phyloP scores from a whole-genome alignment of 169 alveolate genomes.

The Eimeria zaria region DNA sequence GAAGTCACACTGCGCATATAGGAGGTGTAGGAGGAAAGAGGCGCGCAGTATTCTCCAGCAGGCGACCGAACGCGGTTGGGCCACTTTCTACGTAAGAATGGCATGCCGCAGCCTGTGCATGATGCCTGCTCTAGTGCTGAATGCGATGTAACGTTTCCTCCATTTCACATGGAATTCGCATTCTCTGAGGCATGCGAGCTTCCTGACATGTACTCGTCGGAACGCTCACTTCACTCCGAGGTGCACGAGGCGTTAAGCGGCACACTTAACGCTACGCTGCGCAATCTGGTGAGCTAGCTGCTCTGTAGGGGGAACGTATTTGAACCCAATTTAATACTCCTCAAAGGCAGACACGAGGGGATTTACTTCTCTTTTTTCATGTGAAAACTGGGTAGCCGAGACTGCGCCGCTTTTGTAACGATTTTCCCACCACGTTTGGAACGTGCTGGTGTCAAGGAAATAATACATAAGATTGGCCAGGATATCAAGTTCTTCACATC shows the following conservation, averaged over 20 bases:
- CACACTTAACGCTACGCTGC: background rate
- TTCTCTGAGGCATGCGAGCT: background rate
- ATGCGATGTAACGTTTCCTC: background rate
- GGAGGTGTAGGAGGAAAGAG: background rate
- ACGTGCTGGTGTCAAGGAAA: conserved; percentile 58
- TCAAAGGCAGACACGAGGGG: conserved; percentile 30
- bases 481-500: conserved; percentile 79
- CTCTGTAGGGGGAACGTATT: background rate
- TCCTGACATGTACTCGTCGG: background rate
- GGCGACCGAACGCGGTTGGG: background rate
- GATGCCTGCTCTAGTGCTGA: background rate
- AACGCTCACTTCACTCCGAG: background rate
- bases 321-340: conserved; percentile 20
- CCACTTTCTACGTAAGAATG: background rate
- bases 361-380: background rate
- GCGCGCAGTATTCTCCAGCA: background rate
- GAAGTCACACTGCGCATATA: background rate
- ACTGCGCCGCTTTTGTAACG: conserved; percentile 25
- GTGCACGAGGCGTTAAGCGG: background rate
- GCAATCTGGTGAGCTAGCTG: background rate
- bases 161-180: background rate
- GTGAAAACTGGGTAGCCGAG: background rate
- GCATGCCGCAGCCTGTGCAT: background rate
- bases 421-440: conserved; percentile 71
- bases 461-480: conserved; percentile 78